phyloP scores from a whole-genome alignment of 1,284 basidiomycete genomes.

The Ganoderma multipileum region DNA sequence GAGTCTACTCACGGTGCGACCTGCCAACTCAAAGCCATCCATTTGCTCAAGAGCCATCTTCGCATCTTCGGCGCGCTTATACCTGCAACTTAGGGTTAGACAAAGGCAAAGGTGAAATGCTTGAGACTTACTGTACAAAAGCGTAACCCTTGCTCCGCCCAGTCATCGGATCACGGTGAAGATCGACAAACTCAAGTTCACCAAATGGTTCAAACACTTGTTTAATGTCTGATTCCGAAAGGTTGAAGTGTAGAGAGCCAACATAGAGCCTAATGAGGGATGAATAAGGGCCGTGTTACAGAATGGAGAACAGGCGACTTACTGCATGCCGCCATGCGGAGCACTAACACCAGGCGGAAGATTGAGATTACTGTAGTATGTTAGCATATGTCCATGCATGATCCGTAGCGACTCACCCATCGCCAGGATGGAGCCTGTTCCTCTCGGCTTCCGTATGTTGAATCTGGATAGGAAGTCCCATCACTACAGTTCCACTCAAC shows the following conservation, averaged over 20 bases:
- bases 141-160: slow-evolving; percentile 98
- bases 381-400: slow-evolving; percentile 7
- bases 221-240: slow-evolving; percentile 95
- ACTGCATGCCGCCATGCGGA: slow-evolving; percentile 83
- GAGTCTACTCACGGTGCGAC: slow-evolving; percentile 73
- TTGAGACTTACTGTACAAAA: slow-evolving; percentile 85
- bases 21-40: slow-evolving; percentile 98
- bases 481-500: slow-evolving; percentile 93
- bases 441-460: slow-evolving; percentile 96
- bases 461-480: slow-evolving; percentile 97
- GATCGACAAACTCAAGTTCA: slow-evolving; percentile 96
- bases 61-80: slow-evolving; percentile 89
- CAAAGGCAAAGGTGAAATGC: neutral
- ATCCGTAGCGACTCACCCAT: slow-evolving; percentile 60
- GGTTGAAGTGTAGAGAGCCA: slow-evolving; percentile 95
- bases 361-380: slow-evolving; percentile 66
- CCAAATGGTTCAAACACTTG: slow-evolving; percentile 99
- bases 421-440: slow-evolving; percentile 87
- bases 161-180: slow-evolving; percentile 92
- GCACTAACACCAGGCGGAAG: slow-evolving; percentile 79
- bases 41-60: slow-evolving; percentile 97
- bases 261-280: slow-evolving; percentile 83
- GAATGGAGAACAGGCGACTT: slow-evolving; percentile 40
- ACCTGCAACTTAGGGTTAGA: slow-evolving; percentile 52
- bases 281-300: neutral